Percentiles rank a stretch among this genome's conserved stretches.
Conservation (phyloP, 768 basidiomycete species). For the Sarcomyxa edulis region DNA sequence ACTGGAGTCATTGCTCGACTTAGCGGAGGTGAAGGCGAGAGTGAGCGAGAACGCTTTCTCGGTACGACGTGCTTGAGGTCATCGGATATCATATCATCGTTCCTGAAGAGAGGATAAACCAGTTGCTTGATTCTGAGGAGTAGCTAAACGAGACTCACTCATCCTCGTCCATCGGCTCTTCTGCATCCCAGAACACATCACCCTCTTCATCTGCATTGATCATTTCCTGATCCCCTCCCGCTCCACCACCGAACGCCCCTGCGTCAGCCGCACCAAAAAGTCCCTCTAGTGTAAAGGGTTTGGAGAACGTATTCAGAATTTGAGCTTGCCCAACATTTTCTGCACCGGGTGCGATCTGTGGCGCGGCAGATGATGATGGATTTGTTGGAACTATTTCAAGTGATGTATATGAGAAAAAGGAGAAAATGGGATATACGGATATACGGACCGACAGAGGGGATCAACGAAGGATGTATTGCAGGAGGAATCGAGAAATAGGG, state of each 20-base stretch:
- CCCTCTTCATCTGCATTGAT: conserved; percentile 40
- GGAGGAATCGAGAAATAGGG: conserved; percentile 85
- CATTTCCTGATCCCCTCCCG: conserved; percentile 27
- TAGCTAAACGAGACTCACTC: conserved; percentile 15
- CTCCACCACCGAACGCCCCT: conserved; percentile 60
- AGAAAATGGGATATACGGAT: background rate
- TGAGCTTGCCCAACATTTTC: conserved; percentile 80
- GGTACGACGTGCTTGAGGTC: too few relatives aligned
- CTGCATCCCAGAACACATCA: conserved; percentile 14
- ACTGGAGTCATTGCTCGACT: conserved; percentile 9
- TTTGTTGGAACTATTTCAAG: conserved; percentile 17
- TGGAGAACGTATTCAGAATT: conserved; percentile 64
- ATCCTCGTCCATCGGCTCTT: conserved; percentile 21
- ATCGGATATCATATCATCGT: conserved; percentile 20
- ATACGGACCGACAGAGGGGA: conserved; percentile 45
- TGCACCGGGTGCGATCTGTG: conserved; percentile 59
- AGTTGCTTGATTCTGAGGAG: too few relatives aligned
- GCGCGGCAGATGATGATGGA: conserved; percentile 18
- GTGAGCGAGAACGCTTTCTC: conserved; percentile 33
- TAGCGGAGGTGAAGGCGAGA: conserved; percentile 28
- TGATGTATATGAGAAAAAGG: background rate
- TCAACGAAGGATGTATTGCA: conserved; percentile 66
- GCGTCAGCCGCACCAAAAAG: conserved; percentile 79
- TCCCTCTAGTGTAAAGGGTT: conserved; percentile 76
- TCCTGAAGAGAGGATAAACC: conserved; percentile 14